Conservation (phyloP, 352 stramenopile species). For the Globisporangium cystogenes region DNA sequence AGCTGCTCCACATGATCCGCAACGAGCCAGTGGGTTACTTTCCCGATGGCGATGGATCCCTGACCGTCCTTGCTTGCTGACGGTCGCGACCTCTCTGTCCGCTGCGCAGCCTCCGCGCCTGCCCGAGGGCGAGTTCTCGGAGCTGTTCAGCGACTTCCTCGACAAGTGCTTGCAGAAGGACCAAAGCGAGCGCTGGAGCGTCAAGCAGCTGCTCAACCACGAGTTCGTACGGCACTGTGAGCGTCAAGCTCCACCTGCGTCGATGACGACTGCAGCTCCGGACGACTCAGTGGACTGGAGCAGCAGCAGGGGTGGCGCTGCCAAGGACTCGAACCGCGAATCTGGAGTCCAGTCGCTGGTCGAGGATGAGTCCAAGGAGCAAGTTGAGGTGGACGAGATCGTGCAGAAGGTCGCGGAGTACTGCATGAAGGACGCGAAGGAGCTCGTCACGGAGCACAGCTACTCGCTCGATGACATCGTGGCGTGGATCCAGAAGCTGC, state of each 20-base stretch:
- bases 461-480: slow-evolving; percentile 75
- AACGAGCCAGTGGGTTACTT: slow-evolving; percentile 55
- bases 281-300: slow-evolving; percentile 23
- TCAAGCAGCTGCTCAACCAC: slow-evolving; percentile 73
- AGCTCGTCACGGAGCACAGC: slow-evolving; percentile 57
- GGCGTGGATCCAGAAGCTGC: slow-evolving; percentile 69
- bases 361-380: slow-evolving; percentile 57
- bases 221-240: slow-evolving; percentile 56
- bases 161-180: slow-evolving; percentile 81
- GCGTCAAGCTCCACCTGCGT: slow-evolving; percentile 4
- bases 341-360: slow-evolving; percentile 4
- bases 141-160: slow-evolving; percentile 71
- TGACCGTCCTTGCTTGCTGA: not conserved
- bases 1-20: slow-evolving; percentile 85
- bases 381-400: slow-evolving; percentile 71
- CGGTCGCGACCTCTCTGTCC: not conserved
- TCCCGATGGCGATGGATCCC: not conserved
- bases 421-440: slow-evolving; percentile 74
- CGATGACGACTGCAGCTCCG: slow-evolving; percentile 8
- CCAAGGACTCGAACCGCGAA: slow-evolving; percentile 8
- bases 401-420: slow-evolving; percentile 71
- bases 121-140: slow-evolving; percentile 65
- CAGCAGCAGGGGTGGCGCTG: slow-evolving; percentile 10
- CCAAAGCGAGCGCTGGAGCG: slow-evolving; percentile 68
- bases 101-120: slow-evolving; percentile 44